A percentile compares a stretch with the other conserved stretches of the same genome.
Conservation (phyloP, 352 stramenopile species). For the Pythium plurisporium region DNA sequence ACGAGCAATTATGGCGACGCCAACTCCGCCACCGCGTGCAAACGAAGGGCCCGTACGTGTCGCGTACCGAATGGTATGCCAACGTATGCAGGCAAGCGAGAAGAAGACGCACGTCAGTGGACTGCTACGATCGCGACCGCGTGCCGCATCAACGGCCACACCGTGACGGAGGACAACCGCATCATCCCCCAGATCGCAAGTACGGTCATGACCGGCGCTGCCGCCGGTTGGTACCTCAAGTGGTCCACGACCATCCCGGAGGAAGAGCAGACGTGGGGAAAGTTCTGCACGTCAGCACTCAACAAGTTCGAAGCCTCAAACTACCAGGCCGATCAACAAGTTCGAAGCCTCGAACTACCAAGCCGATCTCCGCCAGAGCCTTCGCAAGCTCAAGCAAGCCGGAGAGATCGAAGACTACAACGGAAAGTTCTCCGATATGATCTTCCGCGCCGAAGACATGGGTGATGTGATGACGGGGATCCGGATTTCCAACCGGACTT, state of each 20-base stretch:
- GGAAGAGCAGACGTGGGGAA: not conserved
- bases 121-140: not conserved
- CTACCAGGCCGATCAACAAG: not conserved
- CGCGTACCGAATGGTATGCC: not conserved
- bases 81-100: not conserved
- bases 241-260: not conserved
- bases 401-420: not conserved
- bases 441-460: not conserved
- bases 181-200: not conserved
- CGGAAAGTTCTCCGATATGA: slow-evolving; percentile 1
- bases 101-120: not conserved
- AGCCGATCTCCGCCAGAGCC: not conserved
- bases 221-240: not conserved
- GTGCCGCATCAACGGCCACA: not conserved
- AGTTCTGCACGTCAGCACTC: not conserved
- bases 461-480: too few species aligned
- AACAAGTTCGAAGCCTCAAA: not conserved
- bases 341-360: not conserved
- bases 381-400: not conserved
- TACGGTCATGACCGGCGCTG: not conserved
- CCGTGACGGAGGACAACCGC: not conserved
- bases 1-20: not conserved
- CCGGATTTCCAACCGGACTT: too few species aligned
- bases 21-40: not conserved
- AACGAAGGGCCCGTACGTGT: not conserved